These are phyloP conservation scores for Vitis rupestris DNA, from an alignment of 164 flowering plant genomes.

Conservation along the genomic window DNA sequence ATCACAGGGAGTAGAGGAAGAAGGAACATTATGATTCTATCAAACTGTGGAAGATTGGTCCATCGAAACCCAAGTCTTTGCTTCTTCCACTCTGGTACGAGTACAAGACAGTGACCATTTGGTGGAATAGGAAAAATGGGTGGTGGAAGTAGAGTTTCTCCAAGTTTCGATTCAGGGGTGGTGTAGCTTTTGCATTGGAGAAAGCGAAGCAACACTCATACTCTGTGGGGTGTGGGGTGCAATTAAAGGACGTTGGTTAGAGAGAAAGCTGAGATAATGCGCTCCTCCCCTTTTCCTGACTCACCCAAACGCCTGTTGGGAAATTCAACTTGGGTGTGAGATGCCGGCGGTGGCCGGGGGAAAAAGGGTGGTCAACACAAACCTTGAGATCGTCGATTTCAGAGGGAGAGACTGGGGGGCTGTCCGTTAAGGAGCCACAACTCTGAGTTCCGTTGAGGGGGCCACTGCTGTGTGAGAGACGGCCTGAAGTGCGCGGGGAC, in stretches of 20 bases:
- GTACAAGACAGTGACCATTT: no score
- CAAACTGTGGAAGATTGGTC: no score
- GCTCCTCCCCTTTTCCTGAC: not conserved
- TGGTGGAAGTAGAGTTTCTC: no score
- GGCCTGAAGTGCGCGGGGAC: conserved; percentile 85
- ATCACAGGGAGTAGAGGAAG: no score
- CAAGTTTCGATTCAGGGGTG: not conserved
- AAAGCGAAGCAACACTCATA: conserved; percentile 3
- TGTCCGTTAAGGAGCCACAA: conserved; percentile 78
- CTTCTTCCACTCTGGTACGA: no score
- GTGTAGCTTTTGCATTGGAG: conserved; percentile 9
- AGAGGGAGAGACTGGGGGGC: conserved; percentile 91
- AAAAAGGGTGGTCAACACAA: not conserved
- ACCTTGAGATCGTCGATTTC: conserved; percentile 92
- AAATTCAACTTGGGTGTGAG: not conserved
- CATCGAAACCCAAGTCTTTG: no score
- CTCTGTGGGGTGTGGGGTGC: not conserved
- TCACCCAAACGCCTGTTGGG: not conserved
- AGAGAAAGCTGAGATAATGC: conserved; percentile 35
- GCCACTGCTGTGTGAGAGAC: conserved; percentile 95
- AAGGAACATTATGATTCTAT: no score
- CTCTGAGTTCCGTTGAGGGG: conserved; percentile 63
- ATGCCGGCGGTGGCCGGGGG: not conserved
- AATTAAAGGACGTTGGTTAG: conserved; percentile 24
- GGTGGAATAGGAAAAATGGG: no score